Evolutionary conservation across 805 yeast genomes (phyloP).

Genomic region (Schwanniomyces polymorphus): DNA sequence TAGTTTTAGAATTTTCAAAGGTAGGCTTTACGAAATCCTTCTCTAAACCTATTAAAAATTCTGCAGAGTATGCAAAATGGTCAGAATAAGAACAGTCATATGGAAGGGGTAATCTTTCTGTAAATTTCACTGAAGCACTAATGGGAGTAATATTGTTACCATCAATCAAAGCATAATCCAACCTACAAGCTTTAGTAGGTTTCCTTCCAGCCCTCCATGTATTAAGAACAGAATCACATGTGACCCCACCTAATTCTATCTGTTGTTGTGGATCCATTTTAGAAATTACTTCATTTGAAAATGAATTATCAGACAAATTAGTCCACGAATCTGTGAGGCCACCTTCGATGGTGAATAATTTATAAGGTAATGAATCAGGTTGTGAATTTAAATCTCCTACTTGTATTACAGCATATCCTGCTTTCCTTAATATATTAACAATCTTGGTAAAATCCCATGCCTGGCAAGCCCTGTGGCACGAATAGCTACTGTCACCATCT

Average conservation of each 20-base stretch:
- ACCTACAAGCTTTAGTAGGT: slow-evolving; percentile 74
- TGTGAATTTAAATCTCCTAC: slow-evolving; percentile 93
- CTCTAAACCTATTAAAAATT: slow-evolving; percentile 18
- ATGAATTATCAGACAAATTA: slow-evolving; percentile 35
- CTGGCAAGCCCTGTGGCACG: slow-evolving; percentile 89
- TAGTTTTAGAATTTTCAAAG: background rate
- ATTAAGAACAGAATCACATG: slow-evolving; percentile 85
- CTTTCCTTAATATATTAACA: slow-evolving; percentile 56
- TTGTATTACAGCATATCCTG: slow-evolving; percentile 83
- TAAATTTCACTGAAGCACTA: slow-evolving; percentile 71
- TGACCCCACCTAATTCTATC: slow-evolving; percentile 71
- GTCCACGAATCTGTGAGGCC: slow-evolving; percentile 84
- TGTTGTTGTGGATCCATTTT: slow-evolving; percentile 47
- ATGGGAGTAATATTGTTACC: slow-evolving; percentile 49
- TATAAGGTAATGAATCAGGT: slow-evolving; percentile 83
- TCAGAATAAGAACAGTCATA: slow-evolving; percentile 72
- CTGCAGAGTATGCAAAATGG: slow-evolving; percentile 78
- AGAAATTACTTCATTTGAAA: slow-evolving; percentile 18
- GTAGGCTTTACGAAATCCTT: slow-evolving; percentile 6
- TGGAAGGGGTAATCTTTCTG: slow-evolving; percentile 62
- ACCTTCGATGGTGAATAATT: slow-evolving; percentile 67
- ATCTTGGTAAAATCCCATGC: slow-evolving; percentile 91
- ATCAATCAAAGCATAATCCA: slow-evolving; percentile 88
- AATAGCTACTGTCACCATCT: slow-evolving; percentile 83
- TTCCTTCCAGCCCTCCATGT: slow-evolving; percentile 72